Evolutionary conservation across 2,329 filamentous ascomycete genomes (phyloP), one percentile per base, ranked within the genome.

Genomic region (Cryphonectria japonica): DNA sequence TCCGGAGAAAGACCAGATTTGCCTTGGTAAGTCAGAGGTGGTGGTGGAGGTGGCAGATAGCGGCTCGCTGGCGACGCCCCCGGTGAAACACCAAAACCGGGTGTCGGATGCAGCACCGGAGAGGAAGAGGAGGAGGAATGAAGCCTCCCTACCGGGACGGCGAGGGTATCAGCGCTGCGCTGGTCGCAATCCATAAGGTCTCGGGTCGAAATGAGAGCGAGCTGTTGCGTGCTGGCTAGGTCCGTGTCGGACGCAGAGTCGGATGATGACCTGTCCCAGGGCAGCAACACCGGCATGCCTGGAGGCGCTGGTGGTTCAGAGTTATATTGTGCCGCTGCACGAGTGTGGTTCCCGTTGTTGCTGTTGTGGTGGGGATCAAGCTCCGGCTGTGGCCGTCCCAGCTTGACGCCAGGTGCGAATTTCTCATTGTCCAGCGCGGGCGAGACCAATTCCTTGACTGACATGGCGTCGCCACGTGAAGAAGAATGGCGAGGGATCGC

Each of bases 131-230:
- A 34, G 34, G 34, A 34, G 34, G 34, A 34, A 67, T 82, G 82
- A 74, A 84, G 78, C 41, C 79, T 78, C 19, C 79, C 80, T 79
- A 85, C 83, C 43, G 80, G 79, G 5, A 79, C 75, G 37, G 80
- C 81, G 39, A 85, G 76, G 3, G 73, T 76, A 66, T 87, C 85
- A 74, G 77, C 75, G 19, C 77, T 75, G 22, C 77, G 75, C 43
- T 77, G 76, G 73, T 84, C 83, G n/a, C 86, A 80, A 52, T 82
- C 80, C 74, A 89, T 81, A 29, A 89, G 80, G 61, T 89, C 86
- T 16, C 80, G 80, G 0, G 87, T 89, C 0, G 86, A 87, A 64
- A 89, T 87, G 54, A 88, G 78, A 4, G 83, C 82, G 75, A 84
- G 81, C 37, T 75, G 72, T 4, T 71, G 74, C 0, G 82, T 80